Conservation (phyloP, 2,329 filamentous ascomycete species). For the Colletotrichum tropicale region DNA sequence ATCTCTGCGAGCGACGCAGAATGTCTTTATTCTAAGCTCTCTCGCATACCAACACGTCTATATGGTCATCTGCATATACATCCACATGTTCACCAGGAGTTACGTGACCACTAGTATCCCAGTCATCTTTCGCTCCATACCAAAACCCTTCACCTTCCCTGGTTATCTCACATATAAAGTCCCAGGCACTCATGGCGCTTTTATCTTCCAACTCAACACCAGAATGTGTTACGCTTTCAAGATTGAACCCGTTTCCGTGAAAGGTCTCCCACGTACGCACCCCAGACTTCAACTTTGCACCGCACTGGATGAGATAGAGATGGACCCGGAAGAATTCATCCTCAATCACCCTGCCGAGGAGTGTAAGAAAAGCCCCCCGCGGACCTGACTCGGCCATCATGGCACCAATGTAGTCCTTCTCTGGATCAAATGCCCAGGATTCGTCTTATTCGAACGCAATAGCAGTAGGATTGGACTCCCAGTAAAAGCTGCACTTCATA, state of each 20-base stretch:
- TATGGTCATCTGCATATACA: background rate
- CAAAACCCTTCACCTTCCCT: background rate
- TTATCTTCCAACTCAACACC: background rate
- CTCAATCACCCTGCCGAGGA: background rate
- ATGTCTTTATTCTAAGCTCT: background rate
- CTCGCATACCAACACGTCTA: background rate
- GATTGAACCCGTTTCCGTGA: background rate
- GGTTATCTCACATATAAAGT: background rate
- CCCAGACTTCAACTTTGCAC: background rate
- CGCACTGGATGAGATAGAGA: background rate
- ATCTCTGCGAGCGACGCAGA: too few relatives aligned
- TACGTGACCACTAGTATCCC: background rate
- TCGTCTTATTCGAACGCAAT: background rate
- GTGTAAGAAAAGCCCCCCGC: background rate
- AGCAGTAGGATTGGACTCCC: too few relatives aligned
- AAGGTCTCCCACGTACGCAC: fast-evolving
- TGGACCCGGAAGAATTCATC: fast-evolving
- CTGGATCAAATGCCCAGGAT: background rate
- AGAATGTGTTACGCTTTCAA: fast-evolving
- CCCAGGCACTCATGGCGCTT: background rate
- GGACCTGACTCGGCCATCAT: background rate
- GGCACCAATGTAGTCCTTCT: background rate
- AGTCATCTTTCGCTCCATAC: background rate
- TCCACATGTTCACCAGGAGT: background rate
- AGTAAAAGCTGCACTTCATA: too few relatives aligned